Conservation (phyloP, 2,329 filamentous ascomycete species). For the Colletotrichum higginsianum region DNA sequence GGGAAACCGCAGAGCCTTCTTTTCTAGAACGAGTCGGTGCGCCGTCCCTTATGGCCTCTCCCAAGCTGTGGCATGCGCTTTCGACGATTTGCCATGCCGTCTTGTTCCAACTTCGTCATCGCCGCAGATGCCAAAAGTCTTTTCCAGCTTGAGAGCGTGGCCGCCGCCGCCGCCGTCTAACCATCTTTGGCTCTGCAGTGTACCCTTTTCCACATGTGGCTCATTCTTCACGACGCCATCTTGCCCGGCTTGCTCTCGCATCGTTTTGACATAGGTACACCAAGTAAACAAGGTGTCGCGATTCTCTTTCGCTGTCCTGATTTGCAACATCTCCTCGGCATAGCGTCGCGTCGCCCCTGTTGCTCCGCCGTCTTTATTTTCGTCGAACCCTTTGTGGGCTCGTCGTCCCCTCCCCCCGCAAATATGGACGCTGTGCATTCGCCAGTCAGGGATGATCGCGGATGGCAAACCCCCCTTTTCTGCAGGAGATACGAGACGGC, state of each 20-base stretch:
- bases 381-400: background rate
- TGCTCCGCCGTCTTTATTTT: background rate
- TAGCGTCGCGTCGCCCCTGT: background rate
- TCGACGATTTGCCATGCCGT: background rate
- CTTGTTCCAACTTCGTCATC: background rate
- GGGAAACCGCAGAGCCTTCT: no score
- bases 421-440: conserved; percentile 13
- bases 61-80: background rate
- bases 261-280: background rate
- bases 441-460: conserved; percentile 23
- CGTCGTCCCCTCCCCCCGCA: conserved; percentile 15
- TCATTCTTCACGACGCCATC: background rate
- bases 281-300: background rate
- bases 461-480: conserved; percentile 19
- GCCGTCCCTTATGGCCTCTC: background rate
- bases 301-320: background rate
- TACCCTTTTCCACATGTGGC: background rate
- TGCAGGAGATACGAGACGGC: conserved; percentile 25
- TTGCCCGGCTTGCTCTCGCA: background rate
- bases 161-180: background rate
- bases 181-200: background rate
- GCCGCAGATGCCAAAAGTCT: background rate
- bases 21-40: no score
- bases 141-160: conserved; percentile 1
- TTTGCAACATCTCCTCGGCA: background rate